Percentiles rank a stretch among this genome's conserved stretches.
phyloP scores from a whole-genome alignment of 306 rosid species.

The Ormosia emarginata region DNA sequence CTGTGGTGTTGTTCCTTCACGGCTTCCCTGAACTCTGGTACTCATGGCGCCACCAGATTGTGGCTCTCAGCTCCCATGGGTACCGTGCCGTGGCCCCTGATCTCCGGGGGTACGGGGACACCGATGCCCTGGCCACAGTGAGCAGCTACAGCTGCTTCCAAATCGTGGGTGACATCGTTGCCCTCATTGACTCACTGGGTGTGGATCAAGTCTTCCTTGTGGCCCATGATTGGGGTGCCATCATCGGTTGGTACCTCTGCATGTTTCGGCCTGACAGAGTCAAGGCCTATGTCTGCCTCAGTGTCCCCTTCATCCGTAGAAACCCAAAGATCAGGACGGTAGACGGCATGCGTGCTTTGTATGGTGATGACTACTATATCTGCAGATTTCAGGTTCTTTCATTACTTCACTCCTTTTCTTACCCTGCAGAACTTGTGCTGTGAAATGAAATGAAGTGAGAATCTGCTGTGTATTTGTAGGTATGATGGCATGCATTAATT shows the following conservation, averaged over 20 bases:
- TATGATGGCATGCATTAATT: neutral
- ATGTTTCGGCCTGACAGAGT: constrained; percentile 7
- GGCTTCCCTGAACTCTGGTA: constrained; percentile 33
- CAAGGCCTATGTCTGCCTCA: constrained; percentile 8
- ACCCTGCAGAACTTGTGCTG: too few relatives aligned
- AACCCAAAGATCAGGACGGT: neutral
- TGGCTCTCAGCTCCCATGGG: neutral
- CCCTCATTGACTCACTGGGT: constrained; percentile 2
- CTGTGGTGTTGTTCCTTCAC: constrained; percentile 22
- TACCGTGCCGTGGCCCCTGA: constrained; percentile 19
- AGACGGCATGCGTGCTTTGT: neutral
- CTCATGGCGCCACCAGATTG: constrained; percentile 20
- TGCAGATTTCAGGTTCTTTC: constrained; percentile 29
- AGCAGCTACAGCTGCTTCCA: neutral
- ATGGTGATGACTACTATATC: constrained; percentile 21
- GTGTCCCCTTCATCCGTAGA: neutral
- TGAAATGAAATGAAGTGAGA: neutral
- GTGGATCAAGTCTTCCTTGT: constrained; percentile 8
- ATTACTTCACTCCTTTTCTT: too few relatives aligned
- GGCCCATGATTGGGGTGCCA: constrained; percentile 23
- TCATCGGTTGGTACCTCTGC: constrained; percentile 15
- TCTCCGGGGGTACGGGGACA: constrained; percentile 15
- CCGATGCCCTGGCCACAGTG: neutral
- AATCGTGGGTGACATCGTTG: constrained; percentile 14
- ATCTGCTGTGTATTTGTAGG: neutral